Conservation (phyloP, 345 rosid species). For the Crucihimalaya himalaica region DNA sequence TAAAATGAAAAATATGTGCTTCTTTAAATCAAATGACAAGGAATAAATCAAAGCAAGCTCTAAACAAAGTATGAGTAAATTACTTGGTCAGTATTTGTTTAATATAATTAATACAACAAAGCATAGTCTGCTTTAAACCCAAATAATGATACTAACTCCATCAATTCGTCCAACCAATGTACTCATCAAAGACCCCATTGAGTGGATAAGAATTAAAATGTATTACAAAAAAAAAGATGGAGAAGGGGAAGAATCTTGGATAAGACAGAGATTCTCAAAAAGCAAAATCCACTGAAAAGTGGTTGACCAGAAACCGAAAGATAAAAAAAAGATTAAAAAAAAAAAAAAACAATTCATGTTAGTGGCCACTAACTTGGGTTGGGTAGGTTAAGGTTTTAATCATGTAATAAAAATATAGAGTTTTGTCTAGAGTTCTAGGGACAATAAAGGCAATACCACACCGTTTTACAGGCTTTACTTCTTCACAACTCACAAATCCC, state of each 20-base stretch:
- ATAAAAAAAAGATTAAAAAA: not conserved
- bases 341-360: constrained; percentile 18
- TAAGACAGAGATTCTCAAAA: constrained; percentile 37
- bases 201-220: not conserved
- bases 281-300: constrained; percentile 28
- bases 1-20: too few species aligned
- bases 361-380: constrained; percentile 39
- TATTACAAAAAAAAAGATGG: not conserved
- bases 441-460: constrained; percentile 38
- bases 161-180: constrained; percentile 18
- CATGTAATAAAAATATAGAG: not conserved
- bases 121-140: not conserved
- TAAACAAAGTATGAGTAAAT: too few species aligned
- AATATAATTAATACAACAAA: not conserved
- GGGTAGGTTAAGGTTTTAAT: constrained; percentile 30
- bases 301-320: constrained; percentile 38
- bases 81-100: too few species aligned
- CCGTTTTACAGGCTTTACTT: constrained; percentile 29
- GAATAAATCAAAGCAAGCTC: too few species aligned
- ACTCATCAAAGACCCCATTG: not conserved
- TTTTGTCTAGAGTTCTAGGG: constrained; percentile 27
- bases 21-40: too few species aligned
- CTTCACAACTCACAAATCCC: constrained; percentile 13
- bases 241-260: constrained; percentile 29
- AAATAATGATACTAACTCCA: constrained; percentile 13